Evolutionary conservation across 257 asterid species (phyloP), one percentile per base, ranked within the genome.

Genomic region (Thymus quinquecostatus): DNA sequence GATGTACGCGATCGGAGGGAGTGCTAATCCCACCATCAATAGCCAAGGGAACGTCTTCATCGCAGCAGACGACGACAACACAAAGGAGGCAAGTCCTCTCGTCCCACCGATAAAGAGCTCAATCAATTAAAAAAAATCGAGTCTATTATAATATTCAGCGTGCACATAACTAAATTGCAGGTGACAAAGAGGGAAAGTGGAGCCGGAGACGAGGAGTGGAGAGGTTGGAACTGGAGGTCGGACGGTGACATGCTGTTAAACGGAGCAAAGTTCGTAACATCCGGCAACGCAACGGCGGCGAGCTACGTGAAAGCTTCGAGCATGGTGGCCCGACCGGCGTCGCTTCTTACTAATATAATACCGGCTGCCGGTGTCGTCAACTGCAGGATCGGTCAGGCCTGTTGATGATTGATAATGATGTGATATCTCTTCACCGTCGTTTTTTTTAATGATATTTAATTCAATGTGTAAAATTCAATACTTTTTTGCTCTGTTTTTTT

Each of bases 1-100:
- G 74, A 87, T 87, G 96, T 89, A 89, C 55, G 94, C 96, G 3
- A 84, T 89, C 3, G 96, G 96, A 69, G 94, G 96, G 28, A 89
- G 96, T 73, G 96, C 96, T 0, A 84, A 81, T 73, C 94, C 94
- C 3, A 89, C 96, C 1, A 84, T 89, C 78, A 89, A 89, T 51
- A 89, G 96, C 40, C 96, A 87, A 67, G 94, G 96, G 29, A 89
- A 89, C 66, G 86, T 86, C 10, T 89, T 89, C 77, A 81, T 89
- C 66, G 94, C 92, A 8, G 71, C 83, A 3, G 86, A 86, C 27
- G 71, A 56, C 3, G 47, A 34, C 5, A 8, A 12, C 3, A 79
- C 76, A 1, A 89, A 87, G 44, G 96, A 89, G 94, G 21, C 21
- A 21, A 21, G 21, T 21, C 21, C 21, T 21, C 21, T 21, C 21